Evolutionary conservation across 768 basidiomycete genomes (phyloP).

Genomic region (Polyporus arcularius): DNA sequence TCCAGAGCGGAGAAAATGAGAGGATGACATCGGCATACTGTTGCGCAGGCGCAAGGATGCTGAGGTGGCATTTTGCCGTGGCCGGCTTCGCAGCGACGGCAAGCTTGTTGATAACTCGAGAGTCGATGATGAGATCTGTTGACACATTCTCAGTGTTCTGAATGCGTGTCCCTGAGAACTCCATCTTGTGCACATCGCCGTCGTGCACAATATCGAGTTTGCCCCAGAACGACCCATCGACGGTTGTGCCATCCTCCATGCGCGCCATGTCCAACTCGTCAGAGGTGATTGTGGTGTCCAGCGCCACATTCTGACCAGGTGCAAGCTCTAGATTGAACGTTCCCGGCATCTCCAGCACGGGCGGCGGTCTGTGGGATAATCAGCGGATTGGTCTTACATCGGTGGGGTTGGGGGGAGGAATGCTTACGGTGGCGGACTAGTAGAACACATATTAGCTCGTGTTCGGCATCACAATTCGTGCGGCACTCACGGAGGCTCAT

Average conservation of each 20-base stretch:
- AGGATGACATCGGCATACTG: slow-evolving; percentile 84
- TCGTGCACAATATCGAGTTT: slow-evolving; percentile 82
- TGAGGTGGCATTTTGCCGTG: slow-evolving; percentile 75
- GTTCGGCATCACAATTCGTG: background rate
- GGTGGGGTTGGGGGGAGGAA: background rate
- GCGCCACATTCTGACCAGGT: slow-evolving; percentile 77
- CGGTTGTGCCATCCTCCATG: slow-evolving; percentile 86
- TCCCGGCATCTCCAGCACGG: slow-evolving; percentile 85
- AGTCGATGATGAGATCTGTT: slow-evolving; percentile 73
- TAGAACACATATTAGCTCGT: background rate
- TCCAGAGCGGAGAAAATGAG: slow-evolving; percentile 73
- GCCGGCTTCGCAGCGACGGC: slow-evolving; percentile 73
- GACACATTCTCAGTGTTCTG: slow-evolving; percentile 61
- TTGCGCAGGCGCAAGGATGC: slow-evolving; percentile 66
- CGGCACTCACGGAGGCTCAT: slow-evolving; percentile 74
- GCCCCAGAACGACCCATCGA: slow-evolving; percentile 87
- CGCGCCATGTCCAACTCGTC: slow-evolving; percentile 87
- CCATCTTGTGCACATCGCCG: slow-evolving; percentile 76
- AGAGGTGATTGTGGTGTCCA: slow-evolving; percentile 78
- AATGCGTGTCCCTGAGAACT: slow-evolving; percentile 80
- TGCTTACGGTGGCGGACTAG: slow-evolving; percentile 55
- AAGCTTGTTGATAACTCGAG: slow-evolving; percentile 74
- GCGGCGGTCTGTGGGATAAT: slow-evolving; percentile 48
- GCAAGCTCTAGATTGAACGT: slow-evolving; percentile 80
- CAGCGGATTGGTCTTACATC: slow-evolving; percentile 1